Base-by-base conservation (phyloP, 345 rosid species). In the Eucalyptus cladocalyx region DNA sequence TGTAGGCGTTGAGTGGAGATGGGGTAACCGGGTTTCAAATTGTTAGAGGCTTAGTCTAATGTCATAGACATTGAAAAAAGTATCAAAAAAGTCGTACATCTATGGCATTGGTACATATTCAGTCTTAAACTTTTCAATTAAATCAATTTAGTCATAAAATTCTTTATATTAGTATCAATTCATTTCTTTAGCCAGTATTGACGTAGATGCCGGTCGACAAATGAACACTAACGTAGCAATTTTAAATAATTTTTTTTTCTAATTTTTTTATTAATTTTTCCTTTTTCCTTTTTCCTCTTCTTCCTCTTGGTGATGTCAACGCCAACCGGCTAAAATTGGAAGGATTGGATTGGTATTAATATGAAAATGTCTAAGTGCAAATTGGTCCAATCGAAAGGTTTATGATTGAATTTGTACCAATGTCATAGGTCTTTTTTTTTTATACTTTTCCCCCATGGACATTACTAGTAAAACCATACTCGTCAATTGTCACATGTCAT, bases 41-140 rank as follows among this genome's bases (percentile, higher is more conserved):
- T 21, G 60, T 54, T 54, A 54, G 60, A 19, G 60, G 11, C 11
- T 54, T 54, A 21, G 11, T 54, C 11, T 9, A 54, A 19, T 21
- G 60, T 19, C 3, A 21, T 54, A 54, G 2, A 54, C 2, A 19
- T 54, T 54, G 2, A 0, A 54, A 21, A 21, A 51, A 17, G 54
- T 17, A 51, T 7, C 0, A 51, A 51, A 51, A 51, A 6, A 51
- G 4, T 51, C 1, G 8, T 51, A 3, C 6, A 51, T 8, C 0
- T 6, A 17, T 51, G 54, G 0, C 0, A 17, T 50, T 17, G 0
- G 4, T 50, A 17, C 0, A 0, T 6, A 51, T 51, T 51, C 1
- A 17, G 4, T 17, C 6, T 0, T 17, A 50, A 51, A 51, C 3
- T 0, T 51, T 17, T 51, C 0, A 51, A 51, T 51, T 51, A 3